Evolutionary conservation across 2,329 filamentous ascomycete species (phyloP).

Genomic region (Diaporthe vexans): DNA sequence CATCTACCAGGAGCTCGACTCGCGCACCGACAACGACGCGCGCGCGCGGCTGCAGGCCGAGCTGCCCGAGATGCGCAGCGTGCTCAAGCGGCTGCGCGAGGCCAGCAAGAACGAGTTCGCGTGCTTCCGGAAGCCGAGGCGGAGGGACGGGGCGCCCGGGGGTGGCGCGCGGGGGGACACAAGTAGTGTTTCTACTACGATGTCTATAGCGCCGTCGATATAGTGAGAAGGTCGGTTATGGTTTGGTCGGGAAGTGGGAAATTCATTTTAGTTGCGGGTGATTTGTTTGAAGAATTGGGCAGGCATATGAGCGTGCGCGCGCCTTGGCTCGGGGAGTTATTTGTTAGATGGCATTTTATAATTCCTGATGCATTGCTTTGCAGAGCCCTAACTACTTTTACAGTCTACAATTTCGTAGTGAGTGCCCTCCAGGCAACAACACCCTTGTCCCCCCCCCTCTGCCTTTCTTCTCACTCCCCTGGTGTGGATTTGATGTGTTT

Average conservation of each 20-base stretch:
- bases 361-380: conserved; percentile 33
- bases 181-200: conserved; percentile 35
- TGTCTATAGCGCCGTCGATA: conserved; percentile 37
- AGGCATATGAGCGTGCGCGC: background rate
- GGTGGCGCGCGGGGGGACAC: conserved; percentile 23
- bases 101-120: conserved; percentile 87
- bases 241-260: too few relatives aligned
- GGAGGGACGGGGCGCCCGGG: conserved; percentile 31
- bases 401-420: conserved; percentile 29
- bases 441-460: background rate
- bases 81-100: conserved; percentile 87
- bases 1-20: conserved; percentile 93
- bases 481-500: background rate
- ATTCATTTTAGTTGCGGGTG: too few relatives aligned
- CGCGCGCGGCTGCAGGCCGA: conserved; percentile 85
- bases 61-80: conserved; percentile 88
- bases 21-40: conserved; percentile 89
- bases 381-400: conserved; percentile 28
- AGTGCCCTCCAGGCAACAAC: conserved; percentile 1
- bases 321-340: too few relatives aligned
- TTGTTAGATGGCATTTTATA: conserved; percentile 23
- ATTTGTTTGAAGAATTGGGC: background rate
- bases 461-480: background rate
- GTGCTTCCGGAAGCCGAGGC: conserved; percentile 80
- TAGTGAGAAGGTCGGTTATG: background rate